A percentile compares a stretch with the other conserved stretches of the same genome.
Evolutionary conservation across 768 basidiomycete genomes (phyloP).

Genomic region (Ephemerocybe angulata): DNA sequence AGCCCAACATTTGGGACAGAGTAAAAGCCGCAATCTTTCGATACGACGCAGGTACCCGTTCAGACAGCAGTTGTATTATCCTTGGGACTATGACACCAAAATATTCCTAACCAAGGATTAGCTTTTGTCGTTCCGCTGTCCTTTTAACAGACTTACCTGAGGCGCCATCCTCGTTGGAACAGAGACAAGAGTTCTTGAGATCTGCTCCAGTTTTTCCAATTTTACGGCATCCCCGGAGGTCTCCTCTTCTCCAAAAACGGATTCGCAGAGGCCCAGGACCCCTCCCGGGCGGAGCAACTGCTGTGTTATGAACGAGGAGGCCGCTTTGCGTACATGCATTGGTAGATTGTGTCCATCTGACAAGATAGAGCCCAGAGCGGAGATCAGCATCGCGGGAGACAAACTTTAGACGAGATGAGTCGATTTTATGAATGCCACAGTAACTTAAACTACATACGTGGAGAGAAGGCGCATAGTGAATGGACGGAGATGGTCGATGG

Average conservation of each 20-base stretch:
- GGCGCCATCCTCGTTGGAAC: conserved; percentile 54
- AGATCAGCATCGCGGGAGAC: conserved; percentile 61
- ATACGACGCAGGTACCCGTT: conserved; percentile 41
- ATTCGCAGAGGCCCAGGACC: conserved; percentile 62
- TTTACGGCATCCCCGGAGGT: conserved; percentile 45
- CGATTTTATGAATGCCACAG: conserved; percentile 14
- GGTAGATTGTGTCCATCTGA: conserved; percentile 41
- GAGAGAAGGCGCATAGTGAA: conserved; percentile 53
- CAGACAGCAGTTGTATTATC: conserved; percentile 48
- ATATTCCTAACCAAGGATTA: conserved; percentile 48
- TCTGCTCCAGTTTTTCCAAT: conserved; percentile 69
- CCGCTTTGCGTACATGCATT: conserved; percentile 54
- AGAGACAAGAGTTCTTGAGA: conserved; percentile 60
- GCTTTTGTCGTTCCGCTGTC: not conserved
- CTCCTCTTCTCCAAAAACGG: conserved; percentile 65
- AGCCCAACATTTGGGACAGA: conserved; percentile 59
- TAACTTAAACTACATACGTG: conserved; percentile 44
- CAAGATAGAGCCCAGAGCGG: conserved; percentile 59
- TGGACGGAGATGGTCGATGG: conserved; percentile 47
- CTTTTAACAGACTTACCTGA: conserved; percentile 41
- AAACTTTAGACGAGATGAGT: conserved; percentile 40
- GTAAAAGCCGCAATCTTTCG: conserved; percentile 64
- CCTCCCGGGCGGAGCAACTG: conserved; percentile 72
- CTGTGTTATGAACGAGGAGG: conserved; percentile 59
- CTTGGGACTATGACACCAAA: conserved; percentile 52